These are phyloP conservation scores for Populus trichocarpa DNA, from an alignment of 441 rosid species.

Conservation along the genomic window DNA sequence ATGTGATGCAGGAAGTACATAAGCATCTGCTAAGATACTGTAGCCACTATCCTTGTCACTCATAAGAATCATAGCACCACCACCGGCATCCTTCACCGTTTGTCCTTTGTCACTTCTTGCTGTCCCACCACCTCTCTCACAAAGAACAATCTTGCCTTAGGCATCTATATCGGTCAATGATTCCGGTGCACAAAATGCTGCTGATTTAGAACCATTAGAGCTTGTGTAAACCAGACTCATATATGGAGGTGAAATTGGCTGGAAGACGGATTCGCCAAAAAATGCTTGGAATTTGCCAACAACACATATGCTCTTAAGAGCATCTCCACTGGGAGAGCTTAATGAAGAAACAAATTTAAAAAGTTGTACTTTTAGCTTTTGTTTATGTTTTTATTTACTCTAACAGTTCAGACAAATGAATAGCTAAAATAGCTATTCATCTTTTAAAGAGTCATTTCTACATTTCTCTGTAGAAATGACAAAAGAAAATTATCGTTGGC, in stretches of 20 bases:
- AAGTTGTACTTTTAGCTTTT: no score
- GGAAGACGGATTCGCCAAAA: conserved; percentile 54
- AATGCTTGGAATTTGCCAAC: conserved; percentile 49
- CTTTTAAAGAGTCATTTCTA: no score
- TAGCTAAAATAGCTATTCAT: no score
- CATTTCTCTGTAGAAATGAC: no score
- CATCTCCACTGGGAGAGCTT: no score
- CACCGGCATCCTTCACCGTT: conserved; percentile 42
- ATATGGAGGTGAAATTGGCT: conserved; percentile 36
- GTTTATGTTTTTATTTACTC: no score
- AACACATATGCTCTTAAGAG: conserved; percentile 31
- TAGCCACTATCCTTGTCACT: conserved; percentile 33
- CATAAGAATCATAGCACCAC: conserved; percentile 50
- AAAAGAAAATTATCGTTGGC: no score
- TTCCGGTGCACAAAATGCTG: conserved; percentile 35
- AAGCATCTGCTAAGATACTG: conserved; percentile 42
- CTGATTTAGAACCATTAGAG: conserved; percentile 13
- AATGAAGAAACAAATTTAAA: no score
- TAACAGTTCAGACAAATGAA: no score
- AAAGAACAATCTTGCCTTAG: conserved; percentile 44
- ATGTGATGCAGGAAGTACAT: conserved; percentile 53
- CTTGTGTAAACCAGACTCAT: conserved; percentile 48
- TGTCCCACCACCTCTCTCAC: conserved; percentile 42
- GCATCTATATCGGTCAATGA: conserved; percentile 35
- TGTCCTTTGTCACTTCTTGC: conserved; percentile 46